phyloP scores from a whole-genome alignment of 1,284 basidiomycete species.

The Cerrena zonata region DNA sequence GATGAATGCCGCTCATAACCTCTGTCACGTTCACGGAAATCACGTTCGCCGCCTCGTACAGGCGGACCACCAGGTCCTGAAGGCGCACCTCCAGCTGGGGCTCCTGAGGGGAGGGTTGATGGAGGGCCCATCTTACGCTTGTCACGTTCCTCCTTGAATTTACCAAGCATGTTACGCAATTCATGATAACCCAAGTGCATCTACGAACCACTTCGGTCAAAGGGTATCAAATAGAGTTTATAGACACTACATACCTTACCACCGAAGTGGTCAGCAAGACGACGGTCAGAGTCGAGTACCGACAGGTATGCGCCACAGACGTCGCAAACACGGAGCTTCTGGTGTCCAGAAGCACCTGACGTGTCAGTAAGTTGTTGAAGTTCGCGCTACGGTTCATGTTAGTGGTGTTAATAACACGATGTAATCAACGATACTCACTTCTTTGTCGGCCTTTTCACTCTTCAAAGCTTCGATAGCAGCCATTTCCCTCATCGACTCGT shows the following conservation, averaged over 20 bases:
- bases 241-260: slow-evolving; percentile 73
- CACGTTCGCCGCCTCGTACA: slow-evolving; percentile 38
- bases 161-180: slow-evolving; percentile 85
- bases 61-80: slow-evolving; percentile 21
- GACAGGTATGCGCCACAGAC: slow-evolving; percentile 98
- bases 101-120: slow-evolving; percentile 25
- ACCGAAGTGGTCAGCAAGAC: slow-evolving; percentile 98
- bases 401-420: no score
- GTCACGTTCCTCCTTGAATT: slow-evolving; percentile 84
- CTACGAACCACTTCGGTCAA: slow-evolving; percentile 36
- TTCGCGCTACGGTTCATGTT: slow-evolving; percentile 77
- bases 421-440: no score
- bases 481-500: slow-evolving; percentile 96
- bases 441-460: slow-evolving; percentile 92
- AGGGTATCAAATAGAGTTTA: neutral
- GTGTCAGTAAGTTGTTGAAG: slow-evolving; percentile 95
- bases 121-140: slow-evolving; percentile 66
- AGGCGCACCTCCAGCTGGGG: slow-evolving; percentile 27
- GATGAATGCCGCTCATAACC: slow-evolving; percentile 66
- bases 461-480: slow-evolving; percentile 96
- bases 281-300: slow-evolving; percentile 95
- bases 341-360: slow-evolving; percentile 96
- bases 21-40: slow-evolving; percentile 61
- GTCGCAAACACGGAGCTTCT: slow-evolving; percentile 98
- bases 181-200: slow-evolving; percentile 99